Base-by-base conservation (phyloP, 768 basidiomycete genomes). In the Sarcodon sp. region DNA sequence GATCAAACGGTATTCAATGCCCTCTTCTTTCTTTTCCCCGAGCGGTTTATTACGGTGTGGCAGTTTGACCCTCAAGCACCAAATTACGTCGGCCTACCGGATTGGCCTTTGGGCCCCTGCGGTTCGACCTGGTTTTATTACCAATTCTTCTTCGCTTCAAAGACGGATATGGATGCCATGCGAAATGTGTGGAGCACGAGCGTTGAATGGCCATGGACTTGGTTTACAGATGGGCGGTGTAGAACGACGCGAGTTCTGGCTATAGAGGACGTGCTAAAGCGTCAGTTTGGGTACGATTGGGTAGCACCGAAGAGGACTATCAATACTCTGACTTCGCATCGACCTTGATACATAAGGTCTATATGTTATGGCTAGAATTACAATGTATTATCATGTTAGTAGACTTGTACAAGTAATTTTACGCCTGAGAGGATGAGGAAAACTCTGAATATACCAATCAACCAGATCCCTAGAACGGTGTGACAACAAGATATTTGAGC, bases 91-190 rank as follows among this genome's bases (percentile, higher is more conserved):
- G 8, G 39, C 15, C 7, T 41, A 8, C 7, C 7, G 3, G 13
- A 7, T 8, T 15, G 39, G 15, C 13, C 39, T 7, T 27, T 41
- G 8, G 13, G 39, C 7, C 15, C 7, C 1, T 41, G 39, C 13
- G 39, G 39, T 13, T 13, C 13, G 27, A 13, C 39, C 39, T 41
- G 39, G 39, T 41, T 15, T 15, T 13, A 38, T 18, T 38, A 3
- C 18, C 37, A 38, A 18, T 38, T 38, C 37, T 38, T 18, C 37
- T 56, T 76, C 3, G 68, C 72, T 1, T 51, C 55, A 6, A 50
- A 53, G 10, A 45, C 36, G 13, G 61, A 61, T 47, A 51, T 54
- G 18, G 47, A 41, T 31, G 39, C 32, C 44, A 59, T 59, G 60
- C 35, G 41, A 15, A 43, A 47, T 8, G 21, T 51, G 36, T 60